These are phyloP conservation scores for Excoecaria cochinchinensis DNA, from an alignment of 345 rosid species.

Conservation along the genomic window DNA sequence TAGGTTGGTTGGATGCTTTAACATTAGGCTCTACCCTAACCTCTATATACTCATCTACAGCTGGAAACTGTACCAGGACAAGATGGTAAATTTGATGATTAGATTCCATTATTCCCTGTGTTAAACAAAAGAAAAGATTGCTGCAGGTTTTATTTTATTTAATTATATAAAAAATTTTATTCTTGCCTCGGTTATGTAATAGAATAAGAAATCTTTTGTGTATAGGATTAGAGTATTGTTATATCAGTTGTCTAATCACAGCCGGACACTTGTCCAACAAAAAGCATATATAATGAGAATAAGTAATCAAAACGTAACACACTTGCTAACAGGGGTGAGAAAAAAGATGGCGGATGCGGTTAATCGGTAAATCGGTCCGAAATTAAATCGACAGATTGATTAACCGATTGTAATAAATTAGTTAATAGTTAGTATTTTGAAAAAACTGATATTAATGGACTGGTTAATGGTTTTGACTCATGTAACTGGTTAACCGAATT, in stretches of 20 bases:
- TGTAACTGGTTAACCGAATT: no score
- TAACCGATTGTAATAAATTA: no score
- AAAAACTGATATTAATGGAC: no score
- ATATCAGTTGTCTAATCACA: constrained; percentile 22
- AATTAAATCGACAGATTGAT: no score
- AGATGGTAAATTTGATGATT: constrained; percentile 43
- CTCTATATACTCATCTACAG: constrained; percentile 26
- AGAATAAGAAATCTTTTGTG: background rate
- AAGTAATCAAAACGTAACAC: background rate
- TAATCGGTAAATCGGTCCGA: no score
- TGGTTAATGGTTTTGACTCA: no score
- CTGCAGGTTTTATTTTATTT: constrained; percentile 26
- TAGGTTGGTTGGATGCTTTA: constrained; percentile 13
- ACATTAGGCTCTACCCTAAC: background rate
- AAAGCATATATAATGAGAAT: background rate
- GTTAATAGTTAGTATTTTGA: no score
- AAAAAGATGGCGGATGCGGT: no score
- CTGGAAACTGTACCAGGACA: constrained; percentile 52
- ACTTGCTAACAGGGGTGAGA: no score
- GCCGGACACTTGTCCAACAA: background rate
- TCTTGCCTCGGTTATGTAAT: constrained; percentile 1
- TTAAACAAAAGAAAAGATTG: constrained; percentile 32
- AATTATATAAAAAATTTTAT: background rate
- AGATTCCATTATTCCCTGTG: constrained; percentile 61
- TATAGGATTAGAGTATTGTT: background rate